Percentiles rank a stretch among this genome's conserved stretches.
phyloP scores from a whole-genome alignment of 2,329 filamentous ascomycete genomes.

The Botrytis fabae region DNA sequence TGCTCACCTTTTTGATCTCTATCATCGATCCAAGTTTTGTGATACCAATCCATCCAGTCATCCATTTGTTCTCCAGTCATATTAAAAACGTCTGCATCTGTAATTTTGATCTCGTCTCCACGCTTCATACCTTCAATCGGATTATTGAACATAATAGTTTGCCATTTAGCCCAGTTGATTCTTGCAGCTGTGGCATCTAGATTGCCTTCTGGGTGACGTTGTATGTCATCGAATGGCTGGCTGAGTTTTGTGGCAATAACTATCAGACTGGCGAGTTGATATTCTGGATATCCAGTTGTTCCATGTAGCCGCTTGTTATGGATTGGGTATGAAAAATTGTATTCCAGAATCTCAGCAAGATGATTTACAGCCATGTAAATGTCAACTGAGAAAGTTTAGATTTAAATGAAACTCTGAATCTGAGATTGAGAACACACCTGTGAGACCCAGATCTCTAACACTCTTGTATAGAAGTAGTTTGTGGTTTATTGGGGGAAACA shows the following conservation, averaged over 20 bases:
- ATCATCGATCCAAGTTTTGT: slow-evolving; percentile 61
- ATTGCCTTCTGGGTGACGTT: slow-evolving; percentile 50
- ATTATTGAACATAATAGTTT: slow-evolving; percentile 46
- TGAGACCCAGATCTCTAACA: slow-evolving; percentile 70
- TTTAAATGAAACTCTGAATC: slow-evolving; percentile 15
- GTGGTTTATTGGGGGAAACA: slow-evolving; percentile 71
- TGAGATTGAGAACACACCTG: slow-evolving; percentile 54
- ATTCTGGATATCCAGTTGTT: slow-evolving; percentile 68
- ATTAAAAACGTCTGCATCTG: slow-evolving; percentile 60
- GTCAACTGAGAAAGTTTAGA: slow-evolving; percentile 54
- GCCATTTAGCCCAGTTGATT: slow-evolving; percentile 76
- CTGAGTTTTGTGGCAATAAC: slow-evolving; percentile 76
- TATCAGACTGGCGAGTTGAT: slow-evolving; percentile 68
- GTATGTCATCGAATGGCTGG: slow-evolving; percentile 68
- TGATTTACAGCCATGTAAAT: slow-evolving; percentile 59
- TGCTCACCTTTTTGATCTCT: slow-evolving; percentile 43
- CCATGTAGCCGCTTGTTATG: slow-evolving; percentile 46
- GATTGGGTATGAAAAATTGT: slow-evolving; percentile 60
- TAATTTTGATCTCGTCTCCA: slow-evolving; percentile 54
- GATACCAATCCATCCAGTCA: slow-evolving; percentile 78
- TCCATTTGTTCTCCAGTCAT: slow-evolving; percentile 66
- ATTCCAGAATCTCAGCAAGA: slow-evolving; percentile 45
- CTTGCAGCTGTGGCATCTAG: slow-evolving; percentile 58
- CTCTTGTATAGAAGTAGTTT: slow-evolving; percentile 68
- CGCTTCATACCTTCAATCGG: slow-evolving; percentile 40